Base-by-base conservation (phyloP, 345 rosid species). In the Laguncularia racemosa region DNA sequence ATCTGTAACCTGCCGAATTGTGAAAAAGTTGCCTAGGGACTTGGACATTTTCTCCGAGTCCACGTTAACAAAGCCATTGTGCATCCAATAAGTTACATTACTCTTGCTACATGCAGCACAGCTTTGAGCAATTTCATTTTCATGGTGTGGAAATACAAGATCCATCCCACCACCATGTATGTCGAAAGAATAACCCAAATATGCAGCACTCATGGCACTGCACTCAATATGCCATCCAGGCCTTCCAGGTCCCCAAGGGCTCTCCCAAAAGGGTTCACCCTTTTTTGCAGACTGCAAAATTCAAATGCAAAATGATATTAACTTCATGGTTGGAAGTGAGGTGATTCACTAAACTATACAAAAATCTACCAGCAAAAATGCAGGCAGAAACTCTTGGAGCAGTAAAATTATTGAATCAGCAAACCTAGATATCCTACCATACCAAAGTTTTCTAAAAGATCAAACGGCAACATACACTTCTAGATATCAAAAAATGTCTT, bases 151-250 rank as follows among this genome's bases (percentile, higher is more conserved):
- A 77, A 89, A 93, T n/a, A 89, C 86, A 59, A 84, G 97, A 77
- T 89, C 99, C 99, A 89, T 84, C 50, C 99, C 99, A 52, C 97
- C 99, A 69, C 98, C 95, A 65, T 89, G 98, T 60, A 92, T 83
- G 73, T 92, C 98, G 70, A 92, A 92, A 54, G 85, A 62, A 63
- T 77, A 67, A 58, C 96, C 95, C 44, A 92, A 81, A 83, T 92
- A 92, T 66, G 91, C 71, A 14, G 98, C 86, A 57, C 95, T 86
- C 97, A 89, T 89, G 19, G 95, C 95, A 67, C 98, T 92, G 68
- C 97, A 89, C 71, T 92, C 97, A 23, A 92, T 92, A 71, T 92
- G 97, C 95, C 98, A 92, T 64, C 95, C 98, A 23, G 98, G 98
- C 65, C 97, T 83, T 72, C 98, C 98, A 62, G 76, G 82, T 12